These are phyloP conservation scores for Pugionium cornutum DNA, from an alignment of 345 rosid genomes.

Conservation along the genomic window DNA sequence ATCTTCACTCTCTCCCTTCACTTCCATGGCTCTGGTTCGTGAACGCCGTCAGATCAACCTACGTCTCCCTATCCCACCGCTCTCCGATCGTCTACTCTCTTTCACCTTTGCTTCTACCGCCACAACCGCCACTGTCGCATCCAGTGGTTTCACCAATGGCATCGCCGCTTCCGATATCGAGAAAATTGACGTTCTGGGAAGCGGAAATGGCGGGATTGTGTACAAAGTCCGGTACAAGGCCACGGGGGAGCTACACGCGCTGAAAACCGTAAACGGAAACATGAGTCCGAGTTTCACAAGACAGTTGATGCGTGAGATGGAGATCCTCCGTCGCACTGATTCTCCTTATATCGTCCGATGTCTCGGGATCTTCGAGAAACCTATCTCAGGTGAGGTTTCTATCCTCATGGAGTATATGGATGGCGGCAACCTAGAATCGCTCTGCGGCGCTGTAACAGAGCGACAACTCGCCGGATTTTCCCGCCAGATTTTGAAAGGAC, in stretches of 20 bases:
- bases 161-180: constrained; percentile 52
- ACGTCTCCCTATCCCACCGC: constrained; percentile 45
- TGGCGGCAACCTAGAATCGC: constrained; percentile 55
- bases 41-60: constrained; percentile 19
- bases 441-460: constrained; percentile 56
- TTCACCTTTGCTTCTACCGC: constrained; percentile 40
- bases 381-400: constrained; percentile 52
- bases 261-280: constrained; percentile 58
- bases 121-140: constrained; percentile 6
- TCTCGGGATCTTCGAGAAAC: constrained; percentile 54
- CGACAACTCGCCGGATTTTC: constrained; percentile 48
- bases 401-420: constrained; percentile 79
- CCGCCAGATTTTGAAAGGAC: constrained; percentile 59
- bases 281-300: constrained; percentile 52
- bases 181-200: constrained; percentile 59
- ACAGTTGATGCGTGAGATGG: constrained; percentile 60
- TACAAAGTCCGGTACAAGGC: constrained; percentile 61
- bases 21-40: constrained; percentile 24
- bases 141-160: not conserved
- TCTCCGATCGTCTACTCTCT: constrained; percentile 52
- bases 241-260: constrained; percentile 56
- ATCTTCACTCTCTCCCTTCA: not conserved
- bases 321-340: constrained; percentile 70
- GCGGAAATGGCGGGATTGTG: constrained; percentile 77
- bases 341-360: constrained; percentile 60